Base-by-base conservation (phyloP, 2,329 filamentous ascomycete species). In the Clonostachys chloroleuca region DNA sequence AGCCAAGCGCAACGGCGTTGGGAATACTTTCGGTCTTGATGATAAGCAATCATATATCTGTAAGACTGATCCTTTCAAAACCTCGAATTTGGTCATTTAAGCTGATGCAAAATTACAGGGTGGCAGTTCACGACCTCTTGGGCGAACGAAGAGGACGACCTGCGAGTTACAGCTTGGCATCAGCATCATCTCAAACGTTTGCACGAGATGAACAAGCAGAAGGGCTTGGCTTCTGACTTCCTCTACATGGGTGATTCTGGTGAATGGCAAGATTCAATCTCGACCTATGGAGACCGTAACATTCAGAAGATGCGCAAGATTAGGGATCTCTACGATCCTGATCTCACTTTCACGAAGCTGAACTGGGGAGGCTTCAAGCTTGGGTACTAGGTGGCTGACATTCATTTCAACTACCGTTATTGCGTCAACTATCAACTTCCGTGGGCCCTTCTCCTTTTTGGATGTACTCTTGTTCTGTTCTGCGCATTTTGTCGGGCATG, bases 51-150 rank as follows among this genome's bases (percentile, higher is more conserved):
- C 36, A 39, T n/a, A 39, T 18, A 39, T 39, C 14, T 39, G 36
- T 39, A 39, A 12, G 36, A n/a, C 7, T n/a, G 36, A 39, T n/a
- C 12, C 10, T 18, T 18, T 18, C 4, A 9, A 30, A 30, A 9
- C 24, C 24, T 30, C 2, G 3, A 30, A 30, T 10, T 10, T 9
- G 8, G 24, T 10, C 9, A 30, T n/a, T 39, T 18, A 8, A 39
- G 36, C 36, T 18, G 17, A 39, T 18, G 6, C 36, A n/a, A 5
- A 55, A 68, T 44, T 12, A 17, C 20, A 70, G 66, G 59, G 37
- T 70, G 62, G 63, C 66, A 70, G 55, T 50, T 68, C 17, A 59
- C 61, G 16, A 70, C 66, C 1, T 60, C 58, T 1, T 72, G 67
- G 67, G 59, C 48, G 12, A 52, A 61, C 10, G 59, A 56, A 1